phyloP scores from a whole-genome alignment of 1,139 yeast species.

The Geotrichum siamense region DNA sequence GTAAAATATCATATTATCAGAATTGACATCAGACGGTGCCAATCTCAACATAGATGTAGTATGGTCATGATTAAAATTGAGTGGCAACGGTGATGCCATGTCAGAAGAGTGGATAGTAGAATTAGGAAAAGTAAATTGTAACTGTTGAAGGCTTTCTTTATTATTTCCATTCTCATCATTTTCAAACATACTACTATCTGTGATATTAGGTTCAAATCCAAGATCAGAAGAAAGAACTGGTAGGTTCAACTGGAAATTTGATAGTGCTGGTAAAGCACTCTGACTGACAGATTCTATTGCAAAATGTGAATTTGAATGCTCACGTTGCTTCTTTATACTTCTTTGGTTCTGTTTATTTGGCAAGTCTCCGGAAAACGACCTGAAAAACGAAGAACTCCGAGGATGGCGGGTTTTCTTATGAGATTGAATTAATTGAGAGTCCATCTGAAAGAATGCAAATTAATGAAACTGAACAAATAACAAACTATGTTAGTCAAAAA shows the following conservation, averaged over 20 bases:
- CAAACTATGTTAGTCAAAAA: too few relatives aligned
- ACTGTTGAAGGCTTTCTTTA: neutral
- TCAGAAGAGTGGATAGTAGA: neutral
- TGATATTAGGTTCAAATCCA: neutral
- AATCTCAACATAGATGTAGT: constrained; percentile 21
- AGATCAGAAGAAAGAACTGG: neutral
- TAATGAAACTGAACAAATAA: too few relatives aligned
- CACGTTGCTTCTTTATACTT: neutral
- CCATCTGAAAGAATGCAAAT: too few relatives aligned
- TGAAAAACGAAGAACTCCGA: constrained; percentile 11
- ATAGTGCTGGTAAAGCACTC: constrained; percentile 5
- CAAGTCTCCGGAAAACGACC: constrained; percentile 13
- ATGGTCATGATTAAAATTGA: too few relatives aligned
- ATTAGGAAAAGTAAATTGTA: constrained; percentile 7
- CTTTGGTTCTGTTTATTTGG: neutral
- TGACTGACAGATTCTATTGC: constrained; percentile 3
- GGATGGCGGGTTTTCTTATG: neutral
- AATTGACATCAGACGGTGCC: constrained; percentile 22
- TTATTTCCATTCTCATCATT: neutral
- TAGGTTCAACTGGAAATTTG: neutral
- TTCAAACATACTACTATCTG: neutral
- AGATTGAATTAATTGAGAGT: too few relatives aligned
- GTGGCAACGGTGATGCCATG: constrained; percentile 23
- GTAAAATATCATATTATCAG: constrained; percentile 15
- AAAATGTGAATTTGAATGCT: neutral